These are phyloP conservation scores for Sisymbrium irio DNA, from an alignment of 345 rosid genomes.

Conservation along the genomic window DNA sequence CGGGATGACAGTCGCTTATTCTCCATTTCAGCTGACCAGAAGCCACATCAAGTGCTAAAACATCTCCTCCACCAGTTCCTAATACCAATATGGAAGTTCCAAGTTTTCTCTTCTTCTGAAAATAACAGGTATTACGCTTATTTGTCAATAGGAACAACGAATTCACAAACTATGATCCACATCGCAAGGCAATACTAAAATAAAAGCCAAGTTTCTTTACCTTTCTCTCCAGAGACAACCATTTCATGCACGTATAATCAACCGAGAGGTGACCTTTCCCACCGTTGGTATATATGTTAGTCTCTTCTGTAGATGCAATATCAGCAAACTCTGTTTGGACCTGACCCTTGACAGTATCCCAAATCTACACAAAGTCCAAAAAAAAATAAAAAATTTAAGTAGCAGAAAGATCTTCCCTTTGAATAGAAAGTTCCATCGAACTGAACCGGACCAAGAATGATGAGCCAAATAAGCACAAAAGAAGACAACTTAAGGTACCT, in stretches of 20 bases:
- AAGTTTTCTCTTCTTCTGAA: conserved; percentile 78
- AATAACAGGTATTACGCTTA: conserved; percentile 10
- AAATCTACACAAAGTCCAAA: conserved; percentile 42
- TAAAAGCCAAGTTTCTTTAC: conserved; percentile 24
- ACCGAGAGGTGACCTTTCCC: conserved; percentile 66
- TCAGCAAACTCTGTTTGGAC: conserved; percentile 80
- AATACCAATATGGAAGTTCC: conserved; percentile 60
- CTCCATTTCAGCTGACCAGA: conserved; percentile 92
- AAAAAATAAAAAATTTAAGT: background rate
- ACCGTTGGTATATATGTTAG: conserved; percentile 36
- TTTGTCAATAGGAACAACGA: background rate
- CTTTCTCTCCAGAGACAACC: conserved; percentile 63
- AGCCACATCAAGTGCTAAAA: conserved; percentile 88
- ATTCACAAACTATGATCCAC: background rate
- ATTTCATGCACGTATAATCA: conserved; percentile 84
- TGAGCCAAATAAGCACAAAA: background rate
- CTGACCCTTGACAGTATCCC: conserved; percentile 75
- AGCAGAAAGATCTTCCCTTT: background rate
- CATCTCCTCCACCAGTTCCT: conserved; percentile 93
- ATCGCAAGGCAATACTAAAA: background rate
- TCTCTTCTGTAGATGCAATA: conserved; percentile 46
- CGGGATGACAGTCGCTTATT: conserved; percentile 86
- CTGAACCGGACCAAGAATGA: background rate
- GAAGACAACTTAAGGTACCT: conserved; percentile 38
- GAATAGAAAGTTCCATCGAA: background rate